These are phyloP conservation scores for Boletellus ananas DNA, from an alignment of 768 basidiomycete genomes.

Conservation along the genomic window DNA sequence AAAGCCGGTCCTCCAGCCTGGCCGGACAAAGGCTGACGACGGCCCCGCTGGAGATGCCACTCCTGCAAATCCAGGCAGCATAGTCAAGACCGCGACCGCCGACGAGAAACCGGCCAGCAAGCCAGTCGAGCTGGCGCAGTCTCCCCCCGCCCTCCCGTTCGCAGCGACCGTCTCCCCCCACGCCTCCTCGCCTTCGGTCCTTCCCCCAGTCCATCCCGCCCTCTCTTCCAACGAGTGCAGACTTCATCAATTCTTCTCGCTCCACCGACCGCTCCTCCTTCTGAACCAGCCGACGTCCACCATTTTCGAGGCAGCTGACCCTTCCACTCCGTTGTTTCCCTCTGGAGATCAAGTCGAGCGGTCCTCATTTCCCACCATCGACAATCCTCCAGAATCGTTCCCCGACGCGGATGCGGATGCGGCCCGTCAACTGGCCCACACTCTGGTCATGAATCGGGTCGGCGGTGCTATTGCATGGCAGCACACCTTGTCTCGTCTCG, in stretches of 20 bases:
- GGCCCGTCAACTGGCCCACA: conserved; percentile 73
- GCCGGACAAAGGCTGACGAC: conserved; percentile 38
- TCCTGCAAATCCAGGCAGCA: conserved; percentile 8
- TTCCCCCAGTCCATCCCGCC: conserved; percentile 44
- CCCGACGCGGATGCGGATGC: conserved; percentile 76
- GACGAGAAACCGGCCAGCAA: conserved; percentile 30
- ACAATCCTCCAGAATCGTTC: conserved; percentile 47
- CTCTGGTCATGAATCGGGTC: conserved; percentile 64
- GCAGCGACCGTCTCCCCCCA: conserved; percentile 12
- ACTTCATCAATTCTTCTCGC: conserved; percentile 80
- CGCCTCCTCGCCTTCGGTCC: conserved; percentile 5
- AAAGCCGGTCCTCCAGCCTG: conserved; percentile 39
- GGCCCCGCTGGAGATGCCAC: conserved; percentile 33
- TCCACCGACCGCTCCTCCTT: conserved; percentile 74
- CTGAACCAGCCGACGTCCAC: conserved; percentile 58
- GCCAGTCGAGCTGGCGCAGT: conserved; percentile 19
- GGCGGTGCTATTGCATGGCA: conserved; percentile 68
- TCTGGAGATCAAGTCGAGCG: conserved; percentile 24
- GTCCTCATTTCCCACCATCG: conserved; percentile 26
- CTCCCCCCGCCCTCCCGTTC: conserved; percentile 9
- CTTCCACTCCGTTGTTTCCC: conserved; percentile 17
- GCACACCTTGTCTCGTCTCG: conserved; percentile 57
- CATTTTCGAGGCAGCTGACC: conserved; percentile 42
- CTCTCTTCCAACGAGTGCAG: conserved; percentile 68
- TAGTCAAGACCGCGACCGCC: conserved; percentile 13